Conservation (phyloP, 169 alveolate species). For the Plasmodium falciparum region DNA sequence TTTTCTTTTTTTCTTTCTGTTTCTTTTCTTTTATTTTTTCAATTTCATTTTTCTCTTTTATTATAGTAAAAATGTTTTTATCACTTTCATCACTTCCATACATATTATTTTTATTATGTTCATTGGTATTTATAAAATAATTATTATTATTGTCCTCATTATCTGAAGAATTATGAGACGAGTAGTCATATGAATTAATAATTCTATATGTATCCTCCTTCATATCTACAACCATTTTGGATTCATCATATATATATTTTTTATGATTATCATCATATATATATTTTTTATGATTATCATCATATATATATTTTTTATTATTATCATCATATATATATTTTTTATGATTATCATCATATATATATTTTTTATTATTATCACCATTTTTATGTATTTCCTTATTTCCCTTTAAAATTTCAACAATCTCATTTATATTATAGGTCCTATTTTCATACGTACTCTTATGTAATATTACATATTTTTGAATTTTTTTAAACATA, state of each 20-base stretch:
- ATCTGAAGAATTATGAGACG: slow-evolving; percentile 3
- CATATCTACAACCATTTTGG: not conserved
- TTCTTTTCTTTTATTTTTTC: slow-evolving; percentile 47
- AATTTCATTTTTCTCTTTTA: slow-evolving; percentile 50
- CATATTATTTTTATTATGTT: not conserved
- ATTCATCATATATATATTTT: too few species aligned
- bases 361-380: not conserved
- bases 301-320: not conserved
- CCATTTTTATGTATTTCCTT: not conserved
- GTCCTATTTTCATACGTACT: not conserved
- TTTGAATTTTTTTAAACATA: slow-evolving; percentile 23
- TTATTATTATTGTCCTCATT: not conserved
- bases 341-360: not conserved
- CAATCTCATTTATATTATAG: not conserved
- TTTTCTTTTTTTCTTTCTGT: slow-evolving; percentile 16
- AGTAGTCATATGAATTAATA: not conserved
- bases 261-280: not conserved
- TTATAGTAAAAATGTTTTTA: slow-evolving; percentile 24
- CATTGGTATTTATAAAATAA: not conserved
- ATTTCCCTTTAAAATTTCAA: not conserved
- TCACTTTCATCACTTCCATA: slow-evolving; percentile 8
- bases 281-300: not conserved
- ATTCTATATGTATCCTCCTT: not conserved
- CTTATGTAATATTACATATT: slow-evolving; percentile 32
- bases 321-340: not conserved